Percentiles rank a stretch among this genome's conserved stretches.
phyloP scores from a whole-genome alignment of 352 stramenopile genomes.

The Phytophthora kernoviae region DNA sequence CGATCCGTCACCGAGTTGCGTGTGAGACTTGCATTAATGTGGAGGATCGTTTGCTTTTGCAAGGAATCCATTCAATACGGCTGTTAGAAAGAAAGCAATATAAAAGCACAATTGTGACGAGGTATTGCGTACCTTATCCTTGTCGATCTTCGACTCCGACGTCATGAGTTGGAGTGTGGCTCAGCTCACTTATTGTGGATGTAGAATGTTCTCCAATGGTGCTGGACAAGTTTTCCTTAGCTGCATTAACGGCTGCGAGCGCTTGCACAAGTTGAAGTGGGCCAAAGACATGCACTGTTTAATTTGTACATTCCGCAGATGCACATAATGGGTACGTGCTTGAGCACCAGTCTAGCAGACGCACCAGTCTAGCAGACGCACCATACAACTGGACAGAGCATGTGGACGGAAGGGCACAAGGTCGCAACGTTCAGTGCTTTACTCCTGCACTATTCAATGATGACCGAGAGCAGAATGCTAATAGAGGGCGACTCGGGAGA shows the following conservation, averaged over 20 bases:
- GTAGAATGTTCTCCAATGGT: slow-evolving; percentile 23
- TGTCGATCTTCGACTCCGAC: slow-evolving; percentile 13
- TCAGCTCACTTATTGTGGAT: slow-evolving; percentile 1
- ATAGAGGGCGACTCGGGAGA: no score
- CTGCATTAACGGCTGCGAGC: neutral
- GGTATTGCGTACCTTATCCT: slow-evolving; percentile 10
- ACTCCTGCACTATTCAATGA: no score
- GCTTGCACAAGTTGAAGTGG: neutral
- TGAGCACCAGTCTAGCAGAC: no score
- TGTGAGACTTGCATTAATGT: slow-evolving; percentile 82
- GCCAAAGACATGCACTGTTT: no score
- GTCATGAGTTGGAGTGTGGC: slow-evolving; percentile 1
- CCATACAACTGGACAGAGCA: no score
- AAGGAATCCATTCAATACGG: neutral
- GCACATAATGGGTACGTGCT: no score
- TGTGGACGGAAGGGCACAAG: no score
- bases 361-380: no score
- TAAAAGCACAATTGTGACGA: neutral
- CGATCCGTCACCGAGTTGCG: slow-evolving; percentile 71
- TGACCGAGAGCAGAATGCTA: no score
- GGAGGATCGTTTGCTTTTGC: slow-evolving; percentile 76
- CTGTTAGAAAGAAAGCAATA: slow-evolving; percentile 4
- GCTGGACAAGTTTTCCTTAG: neutral
- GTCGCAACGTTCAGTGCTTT: no score
- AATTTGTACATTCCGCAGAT: no score